Conservation (phyloP, 345 rosid genomes). For the Aegle marmelos region DNA sequence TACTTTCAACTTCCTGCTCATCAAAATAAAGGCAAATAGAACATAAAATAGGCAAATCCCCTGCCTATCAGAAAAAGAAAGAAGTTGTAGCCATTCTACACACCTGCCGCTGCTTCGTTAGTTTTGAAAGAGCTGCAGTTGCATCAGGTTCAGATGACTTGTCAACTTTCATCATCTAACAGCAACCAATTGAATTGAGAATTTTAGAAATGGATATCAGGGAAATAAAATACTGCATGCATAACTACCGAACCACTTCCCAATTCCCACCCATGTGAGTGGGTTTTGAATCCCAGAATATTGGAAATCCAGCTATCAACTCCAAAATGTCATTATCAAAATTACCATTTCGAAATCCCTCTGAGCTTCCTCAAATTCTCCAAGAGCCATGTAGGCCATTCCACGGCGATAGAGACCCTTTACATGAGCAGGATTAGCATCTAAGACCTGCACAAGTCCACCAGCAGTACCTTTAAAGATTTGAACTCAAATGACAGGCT, state of each 20-base stretch:
- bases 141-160: slow-evolving; percentile 65
- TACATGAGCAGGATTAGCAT: slow-evolving; percentile 75
- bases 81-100: slow-evolving; percentile 6
- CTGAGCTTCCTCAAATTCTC: slow-evolving; percentile 85
- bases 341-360: slow-evolving; percentile 64
- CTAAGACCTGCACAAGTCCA: slow-evolving; percentile 60
- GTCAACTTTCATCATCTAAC: slow-evolving; percentile 57
- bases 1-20: slow-evolving; percentile 69
- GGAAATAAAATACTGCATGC: background rate
- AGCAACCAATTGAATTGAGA: slow-evolving; percentile 7
- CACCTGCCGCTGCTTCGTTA: slow-evolving; percentile 84
- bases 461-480: background rate
- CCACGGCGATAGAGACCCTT: slow-evolving; percentile 95
- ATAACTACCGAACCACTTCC: background rate
- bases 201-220: slow-evolving; percentile 10
- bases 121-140: slow-evolving; percentile 66
- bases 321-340: background rate
- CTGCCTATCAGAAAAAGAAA: background rate
- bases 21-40: background rate
- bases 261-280: background rate
- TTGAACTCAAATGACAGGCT: background rate
- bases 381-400: slow-evolving; percentile 83
- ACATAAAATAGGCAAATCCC: background rate
- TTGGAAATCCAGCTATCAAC: background rate
- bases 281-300: background rate